phyloP scores from a whole-genome alignment of 2,329 filamentous ascomycete genomes.

The Phialocephala sp. region DNA sequence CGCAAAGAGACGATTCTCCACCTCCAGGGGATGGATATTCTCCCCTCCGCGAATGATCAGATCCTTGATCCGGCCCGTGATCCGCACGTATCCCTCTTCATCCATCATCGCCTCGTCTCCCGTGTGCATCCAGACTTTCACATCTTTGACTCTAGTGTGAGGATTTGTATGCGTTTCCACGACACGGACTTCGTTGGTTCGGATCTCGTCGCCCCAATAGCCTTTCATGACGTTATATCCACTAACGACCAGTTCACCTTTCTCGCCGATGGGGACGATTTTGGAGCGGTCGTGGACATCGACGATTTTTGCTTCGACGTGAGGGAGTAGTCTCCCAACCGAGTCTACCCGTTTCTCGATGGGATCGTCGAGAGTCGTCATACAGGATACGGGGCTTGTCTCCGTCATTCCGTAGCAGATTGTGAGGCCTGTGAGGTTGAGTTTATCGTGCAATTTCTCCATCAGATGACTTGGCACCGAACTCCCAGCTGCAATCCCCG shows the following conservation, averaged over 20 bases:
- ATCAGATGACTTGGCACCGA: slow-evolving; percentile 86
- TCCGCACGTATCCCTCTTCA: slow-evolving; percentile 79
- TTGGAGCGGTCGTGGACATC: slow-evolving; percentile 63
- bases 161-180: slow-evolving; percentile 45
- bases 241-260: slow-evolving; percentile 81
- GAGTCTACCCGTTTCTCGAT: slow-evolving; percentile 68
- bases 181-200: slow-evolving; percentile 72
- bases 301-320: slow-evolving; percentile 81
- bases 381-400: slow-evolving; percentile 57
- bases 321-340: slow-evolving; percentile 83
- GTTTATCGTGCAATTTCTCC: slow-evolving; percentile 70
- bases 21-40: slow-evolving; percentile 92
- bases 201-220: slow-evolving; percentile 78
- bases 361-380: slow-evolving; percentile 73
- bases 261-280: slow-evolving; percentile 66
- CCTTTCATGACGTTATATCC: slow-evolving; percentile 92
- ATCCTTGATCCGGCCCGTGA: slow-evolving; percentile 93
- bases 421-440: slow-evolving; percentile 82
- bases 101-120: slow-evolving; percentile 93
- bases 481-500: slow-evolving; percentile 90
- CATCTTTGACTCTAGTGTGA: slow-evolving; percentile 15
- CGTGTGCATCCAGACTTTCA: slow-evolving; percentile 80
- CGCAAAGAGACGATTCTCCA: slow-evolving; percentile 85
- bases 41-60: slow-evolving; percentile 94
- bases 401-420: slow-evolving; percentile 74